A percentile compares a stretch with the other conserved stretches of the same genome.
These are phyloP conservation scores for Ogataea minuta DNA, from an alignment of 805 yeast species.

Conservation along the genomic window DNA sequence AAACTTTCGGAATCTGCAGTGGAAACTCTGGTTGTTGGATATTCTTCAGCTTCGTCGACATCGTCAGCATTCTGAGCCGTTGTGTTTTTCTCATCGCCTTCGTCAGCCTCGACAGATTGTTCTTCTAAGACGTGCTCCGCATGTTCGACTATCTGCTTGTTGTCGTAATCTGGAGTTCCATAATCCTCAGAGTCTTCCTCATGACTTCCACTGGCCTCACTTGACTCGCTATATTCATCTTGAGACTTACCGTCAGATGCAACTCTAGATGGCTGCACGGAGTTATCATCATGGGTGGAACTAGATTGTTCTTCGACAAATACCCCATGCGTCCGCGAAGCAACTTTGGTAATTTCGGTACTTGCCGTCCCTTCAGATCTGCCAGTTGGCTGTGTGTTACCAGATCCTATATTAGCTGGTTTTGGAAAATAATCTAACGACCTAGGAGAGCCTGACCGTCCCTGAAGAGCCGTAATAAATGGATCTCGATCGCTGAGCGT, in stretches of 20 bases:
- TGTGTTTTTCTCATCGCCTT: background rate
- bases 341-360: background rate
- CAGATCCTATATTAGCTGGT: background rate
- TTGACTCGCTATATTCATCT: background rate
- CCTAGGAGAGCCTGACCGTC: background rate
- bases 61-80: background rate
- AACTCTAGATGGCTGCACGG: background rate
- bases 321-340: constrained; percentile 1
- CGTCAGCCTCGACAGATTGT: background rate
- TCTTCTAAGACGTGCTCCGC: too few species aligned
- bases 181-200: too few species aligned
- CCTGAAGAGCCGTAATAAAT: constrained; percentile 1
- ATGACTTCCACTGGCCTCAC: too few species aligned
- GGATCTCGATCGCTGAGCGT: constrained; percentile 4
- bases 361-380: constrained; percentile 1
- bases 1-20: constrained; percentile 9
- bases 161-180: too few species aligned
- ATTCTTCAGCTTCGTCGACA: background rate
- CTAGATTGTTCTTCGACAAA: constrained; percentile 3
- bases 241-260: background rate
- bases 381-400: background rate
- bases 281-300: background rate
- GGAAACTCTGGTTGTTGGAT: constrained; percentile 3
- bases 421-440: background rate
- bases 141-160: too few species aligned